A percentile compares a stretch with the other conserved stretches of the same genome.
These are phyloP conservation scores for Sporothrix mexicana DNA, from an alignment of 2,329 filamentous ascomycete genomes.

Conservation along the genomic window DNA sequence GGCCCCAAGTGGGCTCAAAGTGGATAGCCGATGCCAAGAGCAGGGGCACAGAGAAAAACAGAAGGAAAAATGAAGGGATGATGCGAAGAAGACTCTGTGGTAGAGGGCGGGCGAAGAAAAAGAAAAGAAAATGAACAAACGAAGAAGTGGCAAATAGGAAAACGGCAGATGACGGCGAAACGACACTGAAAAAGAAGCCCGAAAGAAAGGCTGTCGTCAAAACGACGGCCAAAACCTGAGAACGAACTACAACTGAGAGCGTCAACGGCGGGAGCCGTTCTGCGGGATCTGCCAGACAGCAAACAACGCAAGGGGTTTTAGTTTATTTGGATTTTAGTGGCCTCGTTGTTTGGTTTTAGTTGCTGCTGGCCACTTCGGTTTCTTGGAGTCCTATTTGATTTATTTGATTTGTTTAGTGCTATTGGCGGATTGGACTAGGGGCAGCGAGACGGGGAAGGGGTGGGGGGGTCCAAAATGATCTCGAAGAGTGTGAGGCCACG, in stretches of 20 bases:
- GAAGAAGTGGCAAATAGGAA: background rate
- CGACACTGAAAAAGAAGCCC: no score
- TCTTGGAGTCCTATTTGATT: no score
- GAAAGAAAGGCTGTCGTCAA: no score
- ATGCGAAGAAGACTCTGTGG: background rate
- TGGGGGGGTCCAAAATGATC: background rate
- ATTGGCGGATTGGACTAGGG: conserved; percentile 8
- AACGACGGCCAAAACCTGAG: no score
- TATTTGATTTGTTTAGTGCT: background rate
- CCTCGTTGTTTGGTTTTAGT: no score
- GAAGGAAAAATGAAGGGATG: background rate
- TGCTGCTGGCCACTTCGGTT: no score
- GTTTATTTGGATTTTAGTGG: background rate
- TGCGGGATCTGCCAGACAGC: conserved; percentile 6
- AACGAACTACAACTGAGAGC: background rate
- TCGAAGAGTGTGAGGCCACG: background rate
- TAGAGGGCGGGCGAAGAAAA: background rate
- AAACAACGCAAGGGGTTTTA: background rate
- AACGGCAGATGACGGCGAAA: background rate
- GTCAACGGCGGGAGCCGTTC: conserved; percentile 12
- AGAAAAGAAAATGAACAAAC: background rate
- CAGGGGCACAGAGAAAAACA: background rate
- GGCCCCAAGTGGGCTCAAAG: background rate
- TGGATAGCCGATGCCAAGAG: background rate
- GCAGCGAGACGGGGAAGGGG: background rate